Evolutionary conservation across 352 stramenopile species (phyloP).

Genomic region (Ophiocytium majus): DNA sequence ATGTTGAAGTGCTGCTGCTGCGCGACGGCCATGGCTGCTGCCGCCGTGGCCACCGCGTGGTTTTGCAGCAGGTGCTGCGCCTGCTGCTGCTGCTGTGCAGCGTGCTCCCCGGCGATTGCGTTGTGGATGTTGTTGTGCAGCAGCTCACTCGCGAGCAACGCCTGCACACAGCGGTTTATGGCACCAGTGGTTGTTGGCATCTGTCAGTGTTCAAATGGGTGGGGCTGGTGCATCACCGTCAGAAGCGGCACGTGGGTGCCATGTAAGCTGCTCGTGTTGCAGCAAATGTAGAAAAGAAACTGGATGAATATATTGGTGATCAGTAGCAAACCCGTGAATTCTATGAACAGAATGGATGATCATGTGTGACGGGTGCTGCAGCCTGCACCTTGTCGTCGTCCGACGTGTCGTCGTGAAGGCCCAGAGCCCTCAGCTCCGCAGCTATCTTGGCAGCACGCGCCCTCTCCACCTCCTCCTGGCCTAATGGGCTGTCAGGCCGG

Average conservation of each 20-base stretch:
- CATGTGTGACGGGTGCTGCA: neutral
- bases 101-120: too few species aligned
- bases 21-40: neutral
- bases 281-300: neutral
- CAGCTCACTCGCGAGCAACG: too few species aligned
- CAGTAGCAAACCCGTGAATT: too few species aligned
- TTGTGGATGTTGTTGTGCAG: too few species aligned
- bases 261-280: neutral
- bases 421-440: slow-evolving; percentile 2
- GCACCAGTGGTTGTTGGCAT: too few species aligned
- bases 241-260: too few species aligned
- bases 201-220: too few species aligned
- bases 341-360: too few species aligned
- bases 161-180: too few species aligned
- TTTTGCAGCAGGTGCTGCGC: neutral
- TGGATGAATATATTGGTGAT: too few species aligned
- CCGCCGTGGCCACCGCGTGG: neutral
- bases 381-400: neutral
- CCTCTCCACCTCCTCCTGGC: neutral
- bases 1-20: too few species aligned
- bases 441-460: neutral
- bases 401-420: neutral
- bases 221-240: too few species aligned
- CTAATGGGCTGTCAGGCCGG: neutral
- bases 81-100: neutral